Conservation (phyloP, 2,329 filamentous ascomycete species). For the Leptographium wingfieldii region DNA sequence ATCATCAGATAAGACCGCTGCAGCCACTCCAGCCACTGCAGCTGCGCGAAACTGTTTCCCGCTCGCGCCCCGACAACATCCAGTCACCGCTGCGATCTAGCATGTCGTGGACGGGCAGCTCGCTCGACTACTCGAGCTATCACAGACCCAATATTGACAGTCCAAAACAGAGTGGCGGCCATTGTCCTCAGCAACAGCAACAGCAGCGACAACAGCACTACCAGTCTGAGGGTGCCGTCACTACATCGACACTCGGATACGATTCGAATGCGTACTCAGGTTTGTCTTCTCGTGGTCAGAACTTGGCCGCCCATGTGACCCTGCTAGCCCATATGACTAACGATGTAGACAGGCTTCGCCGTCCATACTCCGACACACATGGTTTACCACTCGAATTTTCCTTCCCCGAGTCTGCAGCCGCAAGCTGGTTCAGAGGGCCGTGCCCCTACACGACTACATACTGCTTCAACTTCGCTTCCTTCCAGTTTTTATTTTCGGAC, state of each 20-base stretch:
- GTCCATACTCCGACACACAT: constrained; percentile 37
- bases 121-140: constrained; percentile 44
- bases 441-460: constrained; percentile 31
- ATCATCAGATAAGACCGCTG: constrained; percentile 36
- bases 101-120: constrained; percentile 51
- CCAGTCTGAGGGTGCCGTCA: constrained; percentile 9
- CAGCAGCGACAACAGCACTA: constrained; percentile 16
- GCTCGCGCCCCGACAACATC: constrained; percentile 43
- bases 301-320: too few species aligned
- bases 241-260: constrained; percentile 31
- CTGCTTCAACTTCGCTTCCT: constrained; percentile 33
- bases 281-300: constrained; percentile 21
- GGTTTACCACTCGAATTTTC: constrained; percentile 31
- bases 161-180: constrained; percentile 16
- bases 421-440: constrained; percentile 27
- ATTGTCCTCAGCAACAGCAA: background rate
- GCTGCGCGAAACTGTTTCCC: constrained; percentile 42
- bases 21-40: constrained; percentile 36
- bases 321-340: constrained; percentile 12
- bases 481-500: constrained; percentile 28
- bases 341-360: constrained; percentile 25
- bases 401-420: constrained; percentile 25
- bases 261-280: constrained; percentile 38
- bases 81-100: constrained; percentile 47
- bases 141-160: constrained; percentile 23